Percentiles rank a stretch among this genome's conserved stretches.
phyloP scores from a whole-genome alignment of 371 early-diverging fungal species.

The Choanephora cucurbitarum region DNA sequence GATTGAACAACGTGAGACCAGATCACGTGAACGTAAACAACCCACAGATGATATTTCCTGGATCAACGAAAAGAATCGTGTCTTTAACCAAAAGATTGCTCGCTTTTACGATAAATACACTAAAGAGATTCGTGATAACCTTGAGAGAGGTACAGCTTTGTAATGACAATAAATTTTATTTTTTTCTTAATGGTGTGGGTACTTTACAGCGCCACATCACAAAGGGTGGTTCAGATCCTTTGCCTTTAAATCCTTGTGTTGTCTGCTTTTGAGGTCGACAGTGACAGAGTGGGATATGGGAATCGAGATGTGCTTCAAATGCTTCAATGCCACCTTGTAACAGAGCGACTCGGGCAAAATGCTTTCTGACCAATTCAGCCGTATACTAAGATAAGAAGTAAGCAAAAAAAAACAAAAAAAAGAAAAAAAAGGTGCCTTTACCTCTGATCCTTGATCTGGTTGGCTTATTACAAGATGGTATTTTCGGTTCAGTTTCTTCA shows the following conservation, averaged over 20 bases:
- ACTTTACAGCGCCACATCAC: slow-evolving; percentile 52
- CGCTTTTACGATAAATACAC: slow-evolving; percentile 94
- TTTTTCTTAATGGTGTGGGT: slow-evolving; percentile 34
- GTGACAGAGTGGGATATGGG: slow-evolving; percentile 24
- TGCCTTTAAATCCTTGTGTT: slow-evolving; percentile 44
- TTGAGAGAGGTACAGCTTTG: slow-evolving; percentile 86
- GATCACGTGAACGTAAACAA: slow-evolving; percentile 73
- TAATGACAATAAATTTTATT: slow-evolving; percentile 27
- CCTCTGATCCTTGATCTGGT: slow-evolving; percentile 56
- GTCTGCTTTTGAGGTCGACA: slow-evolving; percentile 55
- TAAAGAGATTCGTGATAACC: slow-evolving; percentile 86
- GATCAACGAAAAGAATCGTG: slow-evolving; percentile 94
- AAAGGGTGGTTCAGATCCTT: slow-evolving; percentile 55
- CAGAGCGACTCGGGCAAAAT: slow-evolving; percentile 53
- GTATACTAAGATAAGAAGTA: slow-evolving; percentile 42
- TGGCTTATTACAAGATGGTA: slow-evolving; percentile 58
- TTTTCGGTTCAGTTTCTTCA: slow-evolving; percentile 59
- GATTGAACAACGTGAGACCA: slow-evolving; percentile 66
- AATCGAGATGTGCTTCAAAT: slow-evolving; percentile 26
- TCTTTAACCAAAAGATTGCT: slow-evolving; percentile 94
- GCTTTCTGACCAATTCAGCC: slow-evolving; percentile 47
- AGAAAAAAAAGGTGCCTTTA: no score
- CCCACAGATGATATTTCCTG: slow-evolving; percentile 89
- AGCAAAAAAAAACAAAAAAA: no score
- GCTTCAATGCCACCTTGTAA: slow-evolving; percentile 65